phyloP scores from a whole-genome alignment of 345 rosid genomes.

The Boechera divaricarpa region DNA sequence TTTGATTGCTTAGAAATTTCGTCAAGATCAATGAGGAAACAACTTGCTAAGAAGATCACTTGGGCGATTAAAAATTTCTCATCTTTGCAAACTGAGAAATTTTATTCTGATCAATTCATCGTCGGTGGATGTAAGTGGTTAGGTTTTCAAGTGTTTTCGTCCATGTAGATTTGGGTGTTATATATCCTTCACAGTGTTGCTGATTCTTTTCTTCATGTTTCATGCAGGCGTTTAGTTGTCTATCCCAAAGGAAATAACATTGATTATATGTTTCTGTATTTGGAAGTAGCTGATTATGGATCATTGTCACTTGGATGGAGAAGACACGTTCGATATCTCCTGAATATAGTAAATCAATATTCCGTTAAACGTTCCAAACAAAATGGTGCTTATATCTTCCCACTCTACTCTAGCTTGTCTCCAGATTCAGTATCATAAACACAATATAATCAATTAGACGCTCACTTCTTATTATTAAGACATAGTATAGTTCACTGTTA shows the following conservation, averaged over 20 bases:
- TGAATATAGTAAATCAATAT: slow-evolving; percentile 65
- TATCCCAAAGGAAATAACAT: slow-evolving; percentile 75
- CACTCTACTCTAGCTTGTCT: neutral
- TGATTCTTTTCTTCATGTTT: neutral
- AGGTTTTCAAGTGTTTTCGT: slow-evolving; percentile 3
- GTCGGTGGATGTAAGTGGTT: slow-evolving; percentile 20
- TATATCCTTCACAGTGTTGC: neutral
- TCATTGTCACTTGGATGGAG: slow-evolving; percentile 77
- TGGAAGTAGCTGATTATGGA: slow-evolving; percentile 72
- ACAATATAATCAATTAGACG: neutral
- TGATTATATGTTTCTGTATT: slow-evolving; percentile 68
- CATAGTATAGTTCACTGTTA: too few relatives aligned
- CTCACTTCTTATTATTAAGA: too few relatives aligned
- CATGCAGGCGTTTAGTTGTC: slow-evolving; percentile 62
- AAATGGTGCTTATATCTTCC: slow-evolving; percentile 10
- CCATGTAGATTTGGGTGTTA: neutral
- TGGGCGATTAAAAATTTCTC: slow-evolving; percentile 17
- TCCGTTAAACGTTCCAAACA: slow-evolving; percentile 4
- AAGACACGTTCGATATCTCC: slow-evolving; percentile 65
- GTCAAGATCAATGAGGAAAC: neutral
- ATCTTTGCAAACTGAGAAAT: neutral
- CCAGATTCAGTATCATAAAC: neutral
- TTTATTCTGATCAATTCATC: neutral
- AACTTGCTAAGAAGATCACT: neutral
- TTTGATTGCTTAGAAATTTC: neutral